These are phyloP conservation scores for Leccinum longicurvipes DNA, from an alignment of 768 basidiomycete genomes.

Conservation along the genomic window DNA sequence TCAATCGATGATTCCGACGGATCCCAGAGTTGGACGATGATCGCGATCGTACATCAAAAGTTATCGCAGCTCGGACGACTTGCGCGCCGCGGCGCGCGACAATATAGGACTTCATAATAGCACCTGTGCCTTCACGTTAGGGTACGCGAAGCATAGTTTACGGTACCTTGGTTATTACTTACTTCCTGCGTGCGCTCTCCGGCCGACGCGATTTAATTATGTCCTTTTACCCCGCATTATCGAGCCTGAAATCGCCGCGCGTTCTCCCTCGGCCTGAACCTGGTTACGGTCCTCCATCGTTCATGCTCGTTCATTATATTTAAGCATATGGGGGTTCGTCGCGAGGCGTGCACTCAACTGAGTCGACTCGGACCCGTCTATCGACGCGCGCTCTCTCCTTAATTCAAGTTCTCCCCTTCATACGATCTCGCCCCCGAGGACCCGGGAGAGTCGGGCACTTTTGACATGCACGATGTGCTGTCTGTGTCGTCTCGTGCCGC, in stretches of 20 bases:
- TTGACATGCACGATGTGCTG: slow-evolving; percentile 51
- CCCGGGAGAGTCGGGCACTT: slow-evolving; percentile 45
- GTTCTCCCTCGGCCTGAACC: no score
- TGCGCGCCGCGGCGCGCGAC: background rate
- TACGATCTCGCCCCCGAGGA: background rate
- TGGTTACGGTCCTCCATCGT: background rate
- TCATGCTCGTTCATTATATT: background rate
- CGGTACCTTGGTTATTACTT: background rate
- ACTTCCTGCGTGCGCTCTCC: background rate
- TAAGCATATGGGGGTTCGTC: background rate
- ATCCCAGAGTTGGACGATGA: background rate
- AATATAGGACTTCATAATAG: background rate
- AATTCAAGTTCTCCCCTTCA: background rate
- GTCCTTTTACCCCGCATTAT: background rate
- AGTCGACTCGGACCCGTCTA: background rate
- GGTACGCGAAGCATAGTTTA: no score
- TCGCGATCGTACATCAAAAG: background rate
- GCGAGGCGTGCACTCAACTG: slow-evolving; percentile 4
- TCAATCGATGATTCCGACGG: background rate
- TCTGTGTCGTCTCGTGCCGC: background rate
- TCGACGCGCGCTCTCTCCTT: background rate
- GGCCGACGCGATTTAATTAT: background rate
- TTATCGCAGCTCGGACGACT: background rate
- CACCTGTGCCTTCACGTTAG: no score
- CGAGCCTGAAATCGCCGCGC: background rate